Evolutionary conservation across 208 protist genomes (phyloP), one percentile per base, ranked within the genome.

Genomic region (Crithidia bombi): DNA sequence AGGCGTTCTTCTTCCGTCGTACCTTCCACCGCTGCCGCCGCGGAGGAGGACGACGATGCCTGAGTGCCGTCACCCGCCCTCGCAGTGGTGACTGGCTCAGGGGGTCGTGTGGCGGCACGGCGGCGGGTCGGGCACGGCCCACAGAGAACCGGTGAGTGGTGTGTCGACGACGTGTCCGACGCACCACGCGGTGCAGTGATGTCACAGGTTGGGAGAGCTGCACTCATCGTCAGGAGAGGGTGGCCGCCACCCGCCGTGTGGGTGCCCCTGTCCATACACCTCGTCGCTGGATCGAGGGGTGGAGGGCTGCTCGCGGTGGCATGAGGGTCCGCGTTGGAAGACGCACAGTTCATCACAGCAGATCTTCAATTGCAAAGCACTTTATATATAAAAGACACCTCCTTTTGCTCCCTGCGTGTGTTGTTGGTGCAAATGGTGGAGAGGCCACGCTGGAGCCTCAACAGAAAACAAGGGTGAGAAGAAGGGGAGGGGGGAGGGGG

Each of bases 1-100:
- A 93, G 56, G 21, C 64, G 46, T 26, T 68, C 44, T 9, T 78
- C 50, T 0, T 72, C 46, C 17, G 35, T 15, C 30, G 12, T 23
- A 46, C 36, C 58, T 17, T 25, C 52, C 6, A 7, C 44, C 19
- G 36, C 4, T 15, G 52, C 12, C 15, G 21, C 10, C 15, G 25
- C 11, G 1, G 38, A 5, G 0, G 28, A 0, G 35, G 49, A 10
- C 0, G 39, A 44, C 51, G 14, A 19, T 5, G 19, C 23, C 0
- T 65, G 32, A n/a, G n/a, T 5, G n/a, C 44, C 25, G 59, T 25
- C 23, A 21, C 17, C 14, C 43, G 30, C 33, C 0, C 38, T 15
- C 5, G 54, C 1, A 15, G 56, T 39, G 21, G 3, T 17, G 5
- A 52, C 25, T 11, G 59, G 59, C 59, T 52, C 59, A 1, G 59